Percentiles rank a stretch among this genome's conserved stretches.
These are phyloP conservation scores for Hymenoscyphus linearis DNA, from an alignment of 2,329 filamentous ascomycete genomes.

Conservation along the genomic window DNA sequence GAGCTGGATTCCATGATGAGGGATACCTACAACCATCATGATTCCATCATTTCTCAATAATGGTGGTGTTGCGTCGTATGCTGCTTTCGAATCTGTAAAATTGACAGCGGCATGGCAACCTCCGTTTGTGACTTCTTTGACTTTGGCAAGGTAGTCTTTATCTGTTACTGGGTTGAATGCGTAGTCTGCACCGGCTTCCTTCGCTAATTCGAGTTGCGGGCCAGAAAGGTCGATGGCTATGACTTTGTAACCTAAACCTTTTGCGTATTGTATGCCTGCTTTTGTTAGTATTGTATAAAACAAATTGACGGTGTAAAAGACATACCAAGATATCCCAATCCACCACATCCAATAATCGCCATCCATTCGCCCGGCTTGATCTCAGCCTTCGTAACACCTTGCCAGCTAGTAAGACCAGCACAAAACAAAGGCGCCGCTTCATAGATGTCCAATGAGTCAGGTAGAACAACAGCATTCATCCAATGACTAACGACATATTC, in stretches of 20 bases:
- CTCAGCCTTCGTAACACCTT: constrained; percentile 12
- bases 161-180: constrained; percentile 18
- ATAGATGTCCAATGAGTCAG: constrained; percentile 33
- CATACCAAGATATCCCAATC: constrained; percentile 20
- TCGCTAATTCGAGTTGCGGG: constrained; percentile 16
- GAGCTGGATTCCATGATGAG: constrained; percentile 11
- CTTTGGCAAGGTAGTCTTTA: constrained; percentile 16
- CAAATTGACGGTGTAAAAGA: not conserved
- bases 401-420: constrained; percentile 40
- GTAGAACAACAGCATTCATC: constrained; percentile 39
- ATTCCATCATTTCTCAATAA: constrained; percentile 14
- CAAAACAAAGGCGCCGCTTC: constrained; percentile 42
- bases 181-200: constrained; percentile 13
- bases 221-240: constrained; percentile 19
- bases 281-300: not conserved
- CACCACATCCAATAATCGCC: constrained; percentile 20
- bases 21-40: constrained; percentile 22
- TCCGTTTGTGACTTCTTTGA: constrained; percentile 17
- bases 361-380: constrained; percentile 19
- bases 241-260: constrained; percentile 18
- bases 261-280: constrained; percentile 20
- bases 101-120: constrained; percentile 20
- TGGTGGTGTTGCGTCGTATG: constrained; percentile 17
- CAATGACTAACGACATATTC: constrained; percentile 43
- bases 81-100: constrained; percentile 14